These are phyloP conservation scores for Porphyrellus sp. DNA, from an alignment of 1,284 basidiomycete species.

Conservation along the genomic window DNA sequence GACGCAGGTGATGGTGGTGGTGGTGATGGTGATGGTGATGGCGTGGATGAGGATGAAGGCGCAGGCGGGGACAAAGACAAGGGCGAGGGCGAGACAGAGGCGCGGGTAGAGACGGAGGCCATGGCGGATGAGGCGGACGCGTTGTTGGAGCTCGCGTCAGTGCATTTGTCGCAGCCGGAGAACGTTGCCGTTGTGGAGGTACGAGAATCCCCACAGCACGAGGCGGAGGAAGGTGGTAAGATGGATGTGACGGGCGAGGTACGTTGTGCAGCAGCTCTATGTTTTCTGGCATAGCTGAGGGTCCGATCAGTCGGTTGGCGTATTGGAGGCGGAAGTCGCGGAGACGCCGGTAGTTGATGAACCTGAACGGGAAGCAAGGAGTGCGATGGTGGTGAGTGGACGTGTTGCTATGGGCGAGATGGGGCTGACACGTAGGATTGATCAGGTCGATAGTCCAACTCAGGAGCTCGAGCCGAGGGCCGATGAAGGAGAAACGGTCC, in stretches of 20 bases:
- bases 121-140: constrained; percentile 19
- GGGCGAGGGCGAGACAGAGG: background rate
- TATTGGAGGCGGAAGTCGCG: background rate
- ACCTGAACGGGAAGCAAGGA: background rate
- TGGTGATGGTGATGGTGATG: background rate
- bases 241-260: constrained; percentile 14
- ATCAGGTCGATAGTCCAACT: constrained; percentile 4
- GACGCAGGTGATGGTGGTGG: background rate
- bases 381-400: constrained; percentile 13
- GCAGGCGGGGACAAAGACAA: background rate
- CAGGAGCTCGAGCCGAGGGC: background rate
- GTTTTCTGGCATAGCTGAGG: constrained; percentile 5
- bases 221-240: background rate
- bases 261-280: background rate
- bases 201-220: too few species aligned
- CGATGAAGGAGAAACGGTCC: background rate
- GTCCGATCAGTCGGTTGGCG: background rate
- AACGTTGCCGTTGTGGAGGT: background rate
- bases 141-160: constrained; percentile 28
- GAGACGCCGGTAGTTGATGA: background rate
- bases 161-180: constrained; percentile 19
- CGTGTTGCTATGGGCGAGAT: background rate
- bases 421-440: background rate
- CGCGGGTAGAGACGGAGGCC: background rate
- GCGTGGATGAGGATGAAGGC: background rate